Conservation (phyloP, 805 yeast species). For the Metschnikowia arizonensis region DNA sequence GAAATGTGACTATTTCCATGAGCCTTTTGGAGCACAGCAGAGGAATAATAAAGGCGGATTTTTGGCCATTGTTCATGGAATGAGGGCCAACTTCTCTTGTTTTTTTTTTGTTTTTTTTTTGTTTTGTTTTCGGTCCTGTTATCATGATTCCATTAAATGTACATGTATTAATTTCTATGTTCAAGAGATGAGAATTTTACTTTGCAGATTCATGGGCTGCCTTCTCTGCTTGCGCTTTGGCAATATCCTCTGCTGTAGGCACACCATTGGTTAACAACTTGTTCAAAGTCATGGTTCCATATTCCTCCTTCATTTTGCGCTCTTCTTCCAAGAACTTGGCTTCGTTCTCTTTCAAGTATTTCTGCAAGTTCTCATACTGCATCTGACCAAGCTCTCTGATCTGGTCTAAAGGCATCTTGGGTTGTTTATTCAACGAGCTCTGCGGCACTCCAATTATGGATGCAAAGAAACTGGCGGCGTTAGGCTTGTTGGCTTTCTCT, state of each 20-base stretch:
- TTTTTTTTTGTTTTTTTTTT: too few relatives aligned
- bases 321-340: slow-evolving; percentile 78
- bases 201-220: slow-evolving; percentile 14
- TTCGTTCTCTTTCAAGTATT: slow-evolving; percentile 53
- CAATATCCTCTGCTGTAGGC: slow-evolving; percentile 68
- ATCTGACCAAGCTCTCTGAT: slow-evolving; percentile 90
- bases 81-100: too few relatives aligned
- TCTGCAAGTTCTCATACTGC: slow-evolving; percentile 77
- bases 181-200: not conserved
- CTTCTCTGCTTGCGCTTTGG: slow-evolving; percentile 38
- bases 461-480: slow-evolving; percentile 51
- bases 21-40: not conserved
- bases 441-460: slow-evolving; percentile 60
- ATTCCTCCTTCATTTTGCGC: slow-evolving; percentile 74
- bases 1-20: not conserved
- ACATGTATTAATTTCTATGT: not conserved
- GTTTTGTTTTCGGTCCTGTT: too few relatives aligned
- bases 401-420: slow-evolving; percentile 80
- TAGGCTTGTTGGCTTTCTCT: slow-evolving; percentile 29
- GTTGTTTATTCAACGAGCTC: slow-evolving; percentile 43
- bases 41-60: not conserved
- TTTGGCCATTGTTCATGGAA: not conserved
- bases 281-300: slow-evolving; percentile 78
- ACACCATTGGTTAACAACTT: slow-evolving; percentile 80
- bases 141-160: not conserved